Percentiles rank a stretch among this genome's conserved stretches.
phyloP scores from a whole-genome alignment of 768 basidiomycete genomes.

The Clathrus columnatus region DNA sequence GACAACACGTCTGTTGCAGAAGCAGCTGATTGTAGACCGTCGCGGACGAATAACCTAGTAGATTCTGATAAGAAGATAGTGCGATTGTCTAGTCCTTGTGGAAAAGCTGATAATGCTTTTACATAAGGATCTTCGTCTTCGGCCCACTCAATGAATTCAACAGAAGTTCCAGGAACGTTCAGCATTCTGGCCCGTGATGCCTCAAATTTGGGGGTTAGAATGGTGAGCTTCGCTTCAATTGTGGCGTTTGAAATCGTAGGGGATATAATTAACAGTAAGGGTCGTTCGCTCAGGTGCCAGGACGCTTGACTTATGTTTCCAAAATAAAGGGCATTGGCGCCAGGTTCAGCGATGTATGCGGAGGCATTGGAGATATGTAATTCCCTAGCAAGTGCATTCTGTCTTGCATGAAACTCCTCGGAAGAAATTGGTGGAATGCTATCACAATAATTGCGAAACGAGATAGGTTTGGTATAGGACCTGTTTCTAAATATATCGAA shows the following conservation, averaged over 20 bases:
- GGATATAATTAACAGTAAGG: conserved; percentile 58
- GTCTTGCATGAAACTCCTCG: conserved; percentile 43
- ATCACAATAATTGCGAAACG: conserved; percentile 34
- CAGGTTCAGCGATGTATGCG: conserved; percentile 75
- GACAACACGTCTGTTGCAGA: conserved; percentile 30
- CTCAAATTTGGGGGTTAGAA: conserved; percentile 77
- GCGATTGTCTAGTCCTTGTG: conserved; percentile 19
- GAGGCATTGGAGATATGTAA: conserved; percentile 44
- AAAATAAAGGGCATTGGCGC: conserved; percentile 61
- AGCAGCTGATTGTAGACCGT: conserved; percentile 46
- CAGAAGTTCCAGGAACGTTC: conserved; percentile 37
- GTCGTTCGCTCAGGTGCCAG: conserved; percentile 75
- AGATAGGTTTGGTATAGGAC: neutral
- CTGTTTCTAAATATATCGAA: neutral
- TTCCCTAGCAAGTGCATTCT: conserved; percentile 40
- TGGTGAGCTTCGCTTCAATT: conserved; percentile 36
- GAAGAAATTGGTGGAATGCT: conserved; percentile 38
- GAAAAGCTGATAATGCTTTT: conserved; percentile 28
- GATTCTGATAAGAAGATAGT: conserved; percentile 53
- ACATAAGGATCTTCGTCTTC: conserved; percentile 64
- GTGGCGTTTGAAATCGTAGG: conserved; percentile 20
- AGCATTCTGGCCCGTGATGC: conserved; percentile 57
- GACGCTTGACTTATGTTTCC: conserved; percentile 53
- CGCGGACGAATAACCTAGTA: conserved; percentile 54
- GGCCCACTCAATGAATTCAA: conserved; percentile 32